Percentiles rank a stretch among this genome's conserved stretches.
Conservation (phyloP, 2,329 filamentous ascomycete species). For the Pseudogymnoascus sp. region DNA sequence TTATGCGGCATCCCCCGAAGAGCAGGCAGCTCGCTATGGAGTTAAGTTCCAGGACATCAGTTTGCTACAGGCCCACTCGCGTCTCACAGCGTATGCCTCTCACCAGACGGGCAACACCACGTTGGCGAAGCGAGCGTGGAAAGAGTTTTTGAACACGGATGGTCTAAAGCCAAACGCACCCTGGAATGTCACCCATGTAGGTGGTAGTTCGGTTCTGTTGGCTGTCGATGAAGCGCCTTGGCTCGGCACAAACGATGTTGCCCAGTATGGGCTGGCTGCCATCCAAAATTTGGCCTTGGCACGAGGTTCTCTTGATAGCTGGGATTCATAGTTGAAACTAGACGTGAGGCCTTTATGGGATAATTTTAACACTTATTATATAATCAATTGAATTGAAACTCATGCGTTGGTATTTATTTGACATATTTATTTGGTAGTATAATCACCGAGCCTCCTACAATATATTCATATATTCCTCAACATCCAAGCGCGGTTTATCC, state of each 20-base stretch:
- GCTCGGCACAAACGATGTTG: conserved; percentile 49
- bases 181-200: conserved; percentile 35
- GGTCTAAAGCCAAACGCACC: conserved; percentile 34
- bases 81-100: conserved; percentile 49
- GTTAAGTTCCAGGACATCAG: conserved; percentile 39
- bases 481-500: background rate
- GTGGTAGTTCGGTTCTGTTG: conserved; percentile 37
- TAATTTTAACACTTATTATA: background rate
- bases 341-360: background rate
- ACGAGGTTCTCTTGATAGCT: conserved; percentile 10
- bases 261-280: conserved; percentile 49
- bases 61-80: conserved; percentile 50
- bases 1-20: conserved; percentile 41
- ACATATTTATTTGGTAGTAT: background rate
- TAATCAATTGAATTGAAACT: background rate
- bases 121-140: conserved; percentile 45
- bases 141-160: conserved; percentile 43
- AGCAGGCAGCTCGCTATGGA: conserved; percentile 48
- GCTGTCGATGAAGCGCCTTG: conserved; percentile 49
- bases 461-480: background rate
- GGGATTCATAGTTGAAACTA: background rate
- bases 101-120: conserved; percentile 37
- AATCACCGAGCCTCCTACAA: background rate
- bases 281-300: conserved; percentile 46
- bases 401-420: background rate